phyloP scores from a whole-genome alignment of 768 basidiomycete genomes.

The Trametes gibbosa region DNA sequence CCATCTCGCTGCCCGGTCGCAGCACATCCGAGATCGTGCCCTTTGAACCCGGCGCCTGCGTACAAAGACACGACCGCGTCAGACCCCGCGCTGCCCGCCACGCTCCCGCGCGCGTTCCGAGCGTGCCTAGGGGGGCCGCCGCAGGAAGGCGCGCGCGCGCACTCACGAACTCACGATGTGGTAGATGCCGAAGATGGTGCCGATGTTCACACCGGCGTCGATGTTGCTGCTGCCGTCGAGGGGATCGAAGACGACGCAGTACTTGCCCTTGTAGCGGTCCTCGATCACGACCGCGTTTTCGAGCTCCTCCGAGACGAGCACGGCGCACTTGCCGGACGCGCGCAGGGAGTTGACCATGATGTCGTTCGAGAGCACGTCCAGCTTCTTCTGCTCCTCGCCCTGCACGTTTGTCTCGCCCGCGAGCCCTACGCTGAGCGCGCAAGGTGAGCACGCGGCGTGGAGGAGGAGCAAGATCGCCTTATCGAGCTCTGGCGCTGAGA shows the following conservation, averaged over 20 bases:
- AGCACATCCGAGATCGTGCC: constrained; percentile 88
- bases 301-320: constrained; percentile 95
- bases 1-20: constrained; percentile 93
- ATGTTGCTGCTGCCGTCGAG: constrained; percentile 96
- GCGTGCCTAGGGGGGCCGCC: too few relatives aligned
- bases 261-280: constrained; percentile 74
- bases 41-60: constrained; percentile 67
- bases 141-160: too few relatives aligned
- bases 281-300: constrained; percentile 93
- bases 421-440: constrained; percentile 72
- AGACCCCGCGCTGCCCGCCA: constrained; percentile 2
- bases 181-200: constrained; percentile 97
- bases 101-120: neutral
- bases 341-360: constrained; percentile 98
- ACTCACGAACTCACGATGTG: constrained; percentile 61
- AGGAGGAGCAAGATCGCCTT: neutral
- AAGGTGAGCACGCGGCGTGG: neutral
- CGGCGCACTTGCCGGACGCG: constrained; percentile 94
- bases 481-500: neutral
- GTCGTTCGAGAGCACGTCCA: constrained; percentile 96
- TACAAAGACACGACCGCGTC: neutral
- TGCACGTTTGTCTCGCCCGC: constrained; percentile 97
- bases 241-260: constrained; percentile 98
- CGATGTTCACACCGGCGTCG: constrained; percentile 97
- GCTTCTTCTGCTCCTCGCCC: constrained; percentile 99